phyloP scores from a whole-genome alignment of 805 yeast genomes.

The Lipomyces spencermartinsiae region DNA sequence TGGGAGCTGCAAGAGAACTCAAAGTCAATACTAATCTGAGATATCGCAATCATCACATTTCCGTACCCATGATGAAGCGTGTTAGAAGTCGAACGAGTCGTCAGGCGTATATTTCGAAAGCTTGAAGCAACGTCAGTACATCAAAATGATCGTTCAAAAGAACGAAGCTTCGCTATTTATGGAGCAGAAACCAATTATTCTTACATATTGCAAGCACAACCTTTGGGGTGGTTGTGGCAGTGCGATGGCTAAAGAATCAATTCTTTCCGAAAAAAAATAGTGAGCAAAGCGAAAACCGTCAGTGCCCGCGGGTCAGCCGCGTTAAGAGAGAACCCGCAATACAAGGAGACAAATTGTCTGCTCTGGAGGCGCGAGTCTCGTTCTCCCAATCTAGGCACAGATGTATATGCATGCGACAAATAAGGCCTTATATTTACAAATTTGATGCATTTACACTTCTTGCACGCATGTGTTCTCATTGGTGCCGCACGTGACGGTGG shows the following conservation, averaged over 20 bases:
- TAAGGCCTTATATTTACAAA: neutral
- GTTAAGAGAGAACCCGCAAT: neutral
- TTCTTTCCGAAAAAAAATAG: neutral
- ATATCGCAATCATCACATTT: neutral
- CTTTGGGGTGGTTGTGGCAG: neutral
- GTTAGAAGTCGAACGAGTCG: constrained; percentile 17
- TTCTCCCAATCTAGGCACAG: neutral
- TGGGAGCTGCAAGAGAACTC: constrained; percentile 11
- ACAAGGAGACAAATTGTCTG: neutral
- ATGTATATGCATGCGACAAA: neutral
- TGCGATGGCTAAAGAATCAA: neutral
- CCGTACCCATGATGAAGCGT: constrained; percentile 26
- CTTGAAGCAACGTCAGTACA: neutral
- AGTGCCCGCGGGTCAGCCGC: neutral
- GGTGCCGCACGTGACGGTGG: no score
- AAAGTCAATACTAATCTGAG: neutral
- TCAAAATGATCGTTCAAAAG: neutral
- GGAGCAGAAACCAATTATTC: neutral
- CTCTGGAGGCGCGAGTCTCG: neutral
- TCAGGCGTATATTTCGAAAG: neutral
- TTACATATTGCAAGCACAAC: neutral
- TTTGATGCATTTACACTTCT: neutral
- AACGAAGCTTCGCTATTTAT: neutral
- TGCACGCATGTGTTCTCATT: no score
- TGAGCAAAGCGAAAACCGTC: neutral